phyloP scores from a whole-genome alignment of 768 basidiomycete species.

The Tricholoma furcatifolium region DNA sequence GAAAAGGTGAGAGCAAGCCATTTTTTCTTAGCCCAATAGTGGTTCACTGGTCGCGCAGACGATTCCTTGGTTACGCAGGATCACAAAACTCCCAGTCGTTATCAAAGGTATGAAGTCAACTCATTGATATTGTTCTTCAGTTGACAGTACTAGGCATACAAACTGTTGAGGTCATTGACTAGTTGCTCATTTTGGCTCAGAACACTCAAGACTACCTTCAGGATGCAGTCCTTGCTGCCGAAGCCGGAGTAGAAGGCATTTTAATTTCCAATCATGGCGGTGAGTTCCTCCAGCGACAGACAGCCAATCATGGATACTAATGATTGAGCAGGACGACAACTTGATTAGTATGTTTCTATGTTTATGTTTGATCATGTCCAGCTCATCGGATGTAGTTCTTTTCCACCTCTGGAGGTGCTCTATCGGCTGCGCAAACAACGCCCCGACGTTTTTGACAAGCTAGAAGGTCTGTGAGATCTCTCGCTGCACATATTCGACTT shows the following conservation, averaged over 20 bases:
- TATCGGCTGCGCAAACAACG: conserved; percentile 68
- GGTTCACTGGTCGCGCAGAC: conserved; percentile 41
- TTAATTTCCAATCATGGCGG: conserved; percentile 92
- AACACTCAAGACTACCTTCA: conserved; percentile 26
- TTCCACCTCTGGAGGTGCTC: conserved; percentile 78
- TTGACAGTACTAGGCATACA: conserved; percentile 52
- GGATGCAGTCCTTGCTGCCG: conserved; percentile 84
- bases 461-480: conserved; percentile 51
- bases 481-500: neutral
- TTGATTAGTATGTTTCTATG: conserved; percentile 62
- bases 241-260: conserved; percentile 85
- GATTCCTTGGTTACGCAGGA: conserved; percentile 72
- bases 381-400: conserved; percentile 43
- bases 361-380: neutral
- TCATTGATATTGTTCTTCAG: neutral
- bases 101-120: conserved; percentile 55
- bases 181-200: neutral
- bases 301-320: conserved; percentile 2
- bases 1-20: conserved; percentile 42
- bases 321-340: conserved; percentile 57
- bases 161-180: conserved; percentile 56
- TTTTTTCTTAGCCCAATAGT: neutral
- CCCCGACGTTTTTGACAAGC: conserved; percentile 70
- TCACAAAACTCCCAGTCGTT: conserved; percentile 70
- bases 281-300: conserved; percentile 22